Conservation (phyloP, 2,329 filamentous ascomycete genomes). For the Colletotrichum tanaceti region DNA sequence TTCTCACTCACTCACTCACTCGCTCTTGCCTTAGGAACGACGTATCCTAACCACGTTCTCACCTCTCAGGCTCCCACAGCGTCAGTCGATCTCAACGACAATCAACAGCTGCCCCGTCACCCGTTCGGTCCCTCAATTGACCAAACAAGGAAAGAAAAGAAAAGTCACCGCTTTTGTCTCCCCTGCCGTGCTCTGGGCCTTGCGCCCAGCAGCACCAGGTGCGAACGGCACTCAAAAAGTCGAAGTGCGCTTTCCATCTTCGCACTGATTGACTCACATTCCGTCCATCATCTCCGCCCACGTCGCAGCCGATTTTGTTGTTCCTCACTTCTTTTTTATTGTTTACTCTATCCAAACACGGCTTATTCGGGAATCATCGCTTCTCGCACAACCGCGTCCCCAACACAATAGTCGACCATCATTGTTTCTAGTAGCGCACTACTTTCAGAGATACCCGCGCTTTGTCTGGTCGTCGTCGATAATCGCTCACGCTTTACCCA, state of each 20-base stretch:
- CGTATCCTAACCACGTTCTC: constrained; percentile 28
- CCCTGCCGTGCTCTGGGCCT: constrained; percentile 36
- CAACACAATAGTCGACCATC: constrained; percentile 6
- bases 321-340: constrained; percentile 9
- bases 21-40: constrained; percentile 24
- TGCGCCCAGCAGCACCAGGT: constrained; percentile 36
- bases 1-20: background rate
- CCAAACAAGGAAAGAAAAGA: background rate
- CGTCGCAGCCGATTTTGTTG: background rate
- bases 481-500: background rate
- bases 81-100: constrained; percentile 17
- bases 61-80: constrained; percentile 1
- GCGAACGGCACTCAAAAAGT: constrained; percentile 16
- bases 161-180: constrained; percentile 17
- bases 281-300: constrained; percentile 21
- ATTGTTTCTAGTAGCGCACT: constrained; percentile 24
- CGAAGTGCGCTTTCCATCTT: constrained; percentile 15
- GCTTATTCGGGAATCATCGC: constrained; percentile 3
- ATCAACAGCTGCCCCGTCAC: constrained; percentile 7
- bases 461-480: constrained; percentile 9
- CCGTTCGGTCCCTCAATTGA: constrained; percentile 10
- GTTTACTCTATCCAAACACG: constrained; percentile 10
- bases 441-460: constrained; percentile 38
- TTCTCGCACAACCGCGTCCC: background rate
- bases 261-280: constrained; percentile 37